A percentile compares a stretch with the other conserved stretches of the same genome.
phyloP scores from a whole-genome alignment of 331 rosid genomes.

The Telfairia occidentalis region DNA sequence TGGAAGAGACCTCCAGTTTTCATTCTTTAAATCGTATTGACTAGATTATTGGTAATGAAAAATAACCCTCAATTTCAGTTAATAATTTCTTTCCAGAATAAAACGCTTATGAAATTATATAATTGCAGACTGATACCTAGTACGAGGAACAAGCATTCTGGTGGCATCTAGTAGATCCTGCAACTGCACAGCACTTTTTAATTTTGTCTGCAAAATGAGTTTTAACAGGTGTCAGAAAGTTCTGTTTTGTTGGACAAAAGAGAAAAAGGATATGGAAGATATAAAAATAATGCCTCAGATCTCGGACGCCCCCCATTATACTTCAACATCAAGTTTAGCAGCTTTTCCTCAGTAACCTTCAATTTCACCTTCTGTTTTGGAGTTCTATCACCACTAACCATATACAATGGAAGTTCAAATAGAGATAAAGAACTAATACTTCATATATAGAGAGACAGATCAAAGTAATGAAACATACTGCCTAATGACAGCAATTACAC shows the following conservation, averaged over 20 bases:
- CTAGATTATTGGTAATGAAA: not conserved
- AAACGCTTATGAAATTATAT: not conserved
- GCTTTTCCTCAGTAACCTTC: constrained; percentile 91
- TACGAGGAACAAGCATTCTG: constrained; percentile 82
- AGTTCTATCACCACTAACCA: constrained; percentile 95
- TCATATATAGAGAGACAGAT: not conserved
- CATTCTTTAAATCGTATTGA: not conserved
- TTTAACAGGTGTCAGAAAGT: not conserved
- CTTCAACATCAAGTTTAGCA: constrained; percentile 75
- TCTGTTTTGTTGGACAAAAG: constrained; percentile 1
- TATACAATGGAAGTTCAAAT: constrained; percentile 20
- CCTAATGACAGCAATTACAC: constrained; percentile 84
- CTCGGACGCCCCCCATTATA: constrained; percentile 95
- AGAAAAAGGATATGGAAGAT: constrained; percentile 13
- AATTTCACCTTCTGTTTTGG: constrained; percentile 98
- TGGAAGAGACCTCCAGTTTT: not conserved
- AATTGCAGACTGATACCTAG: constrained; percentile 38
- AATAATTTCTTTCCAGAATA: not conserved
- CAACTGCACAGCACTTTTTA: constrained; percentile 93
- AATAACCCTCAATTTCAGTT: not conserved
- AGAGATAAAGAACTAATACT: constrained; percentile 8
- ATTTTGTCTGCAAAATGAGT: constrained; percentile 57
- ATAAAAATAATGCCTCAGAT: constrained; percentile 47
- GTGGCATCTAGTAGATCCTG: constrained; percentile 97
- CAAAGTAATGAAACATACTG: constrained; percentile 51